Evolutionary conservation across 1,284 basidiomycete species (phyloP).

Genomic region (Anthracocystis walkeri): DNA sequence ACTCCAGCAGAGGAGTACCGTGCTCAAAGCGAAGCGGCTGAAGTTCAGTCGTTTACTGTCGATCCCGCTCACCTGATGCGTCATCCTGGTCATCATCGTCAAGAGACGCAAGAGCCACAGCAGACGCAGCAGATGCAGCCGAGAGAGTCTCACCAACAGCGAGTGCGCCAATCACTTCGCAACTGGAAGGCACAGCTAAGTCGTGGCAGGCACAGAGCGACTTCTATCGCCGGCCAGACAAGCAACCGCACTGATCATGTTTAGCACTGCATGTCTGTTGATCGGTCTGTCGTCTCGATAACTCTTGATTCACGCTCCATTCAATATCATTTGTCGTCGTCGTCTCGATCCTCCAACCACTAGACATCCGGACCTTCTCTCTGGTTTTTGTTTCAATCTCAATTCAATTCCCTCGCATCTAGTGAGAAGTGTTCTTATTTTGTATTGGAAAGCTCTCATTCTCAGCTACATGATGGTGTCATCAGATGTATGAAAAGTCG

Average conservation of each 20-base stretch:
- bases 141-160: neutral
- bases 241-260: neutral
- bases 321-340: too few species aligned
- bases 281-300: too few species aligned
- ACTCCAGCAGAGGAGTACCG: neutral
- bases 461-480: neutral
- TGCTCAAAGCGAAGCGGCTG: neutral
- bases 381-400: too few species aligned
- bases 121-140: neutral
- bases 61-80: neutral
- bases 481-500: neutral
- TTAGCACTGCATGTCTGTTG: too few species aligned
- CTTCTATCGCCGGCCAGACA: neutral
- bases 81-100: neutral
- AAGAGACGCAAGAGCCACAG: too few species aligned
- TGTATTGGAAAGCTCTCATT: neutral
- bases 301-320: too few species aligned
- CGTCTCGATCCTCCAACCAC: too few species aligned
- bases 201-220: constrained; percentile 11
- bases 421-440: too few species aligned
- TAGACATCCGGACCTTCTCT: too few species aligned
- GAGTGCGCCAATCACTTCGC: constrained; percentile 13
- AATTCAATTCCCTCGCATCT: too few species aligned
- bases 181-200: constrained; percentile 28
- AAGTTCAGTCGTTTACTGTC: neutral